These are phyloP conservation scores for Kodamaea kakaduensis DNA, from an alignment of 805 yeast species.

Conservation along the genomic window DNA sequence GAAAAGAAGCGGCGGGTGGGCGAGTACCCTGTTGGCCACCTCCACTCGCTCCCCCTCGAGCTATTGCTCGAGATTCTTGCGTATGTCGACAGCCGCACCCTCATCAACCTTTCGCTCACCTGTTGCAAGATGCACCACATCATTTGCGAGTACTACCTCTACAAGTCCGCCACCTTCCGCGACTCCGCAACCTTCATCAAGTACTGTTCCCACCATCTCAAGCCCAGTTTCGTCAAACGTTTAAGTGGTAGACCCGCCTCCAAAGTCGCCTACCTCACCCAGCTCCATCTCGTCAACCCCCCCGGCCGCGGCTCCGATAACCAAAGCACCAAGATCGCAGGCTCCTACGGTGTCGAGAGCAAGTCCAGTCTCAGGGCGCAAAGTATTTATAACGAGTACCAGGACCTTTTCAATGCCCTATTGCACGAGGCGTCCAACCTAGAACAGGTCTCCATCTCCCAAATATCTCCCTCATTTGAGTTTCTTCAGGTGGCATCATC, in stretches of 20 bases:
- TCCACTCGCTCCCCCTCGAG: constrained; percentile 43
- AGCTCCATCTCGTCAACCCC: constrained; percentile 31
- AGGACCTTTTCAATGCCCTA: constrained; percentile 24
- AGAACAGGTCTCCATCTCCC: constrained; percentile 34
- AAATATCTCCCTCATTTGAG: constrained; percentile 49
- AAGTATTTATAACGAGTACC: constrained; percentile 21
- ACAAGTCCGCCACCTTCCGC: constrained; percentile 28
- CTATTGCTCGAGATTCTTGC: constrained; percentile 33
- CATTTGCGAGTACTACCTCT: constrained; percentile 35
- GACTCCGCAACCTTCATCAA: constrained; percentile 25
- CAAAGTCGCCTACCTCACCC: constrained; percentile 28
- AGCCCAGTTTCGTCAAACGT: constrained; percentile 13
- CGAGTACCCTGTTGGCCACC: constrained; percentile 27
- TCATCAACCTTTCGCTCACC: constrained; percentile 24
- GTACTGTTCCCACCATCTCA: constrained; percentile 32
- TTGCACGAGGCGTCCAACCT: constrained; percentile 47
- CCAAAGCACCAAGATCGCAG: constrained; percentile 30
- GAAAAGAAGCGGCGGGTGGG: constrained; percentile 8
- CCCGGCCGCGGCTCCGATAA: constrained; percentile 23
- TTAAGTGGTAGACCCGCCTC: constrained; percentile 15
- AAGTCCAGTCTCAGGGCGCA: constrained; percentile 9
- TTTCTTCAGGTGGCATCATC: constrained; percentile 20
- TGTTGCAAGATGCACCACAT: constrained; percentile 36
- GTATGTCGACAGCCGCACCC: constrained; percentile 17
- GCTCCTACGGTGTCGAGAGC: constrained; percentile 31